Conservation (phyloP, 768 basidiomycete genomes). For the Neoboletus magnificus region DNA sequence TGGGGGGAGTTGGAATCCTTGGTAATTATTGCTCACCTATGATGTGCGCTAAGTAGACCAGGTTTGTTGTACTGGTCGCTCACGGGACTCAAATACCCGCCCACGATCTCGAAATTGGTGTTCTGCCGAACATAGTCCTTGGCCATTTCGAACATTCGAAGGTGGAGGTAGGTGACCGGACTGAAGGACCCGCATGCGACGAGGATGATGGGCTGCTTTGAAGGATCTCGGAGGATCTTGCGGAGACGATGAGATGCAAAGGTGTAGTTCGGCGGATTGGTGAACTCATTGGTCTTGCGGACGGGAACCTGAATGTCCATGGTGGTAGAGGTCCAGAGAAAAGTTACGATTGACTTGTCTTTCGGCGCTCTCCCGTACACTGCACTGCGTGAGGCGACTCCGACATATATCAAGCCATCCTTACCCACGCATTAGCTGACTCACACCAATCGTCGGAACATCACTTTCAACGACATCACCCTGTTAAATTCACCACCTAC, state of each 20-base stretch:
- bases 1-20: background rate
- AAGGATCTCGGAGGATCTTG: constrained; percentile 53
- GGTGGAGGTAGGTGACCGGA: constrained; percentile 94
- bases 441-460: background rate
- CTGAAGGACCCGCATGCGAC: constrained; percentile 98
- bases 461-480: background rate
- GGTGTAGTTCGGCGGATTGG: constrained; percentile 60
- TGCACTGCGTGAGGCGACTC: background rate
- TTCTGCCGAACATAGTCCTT: constrained; percentile 92
- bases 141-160: constrained; percentile 99
- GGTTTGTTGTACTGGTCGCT: constrained; percentile 96
- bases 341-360: background rate
- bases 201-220: constrained; percentile 84
- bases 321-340: constrained; percentile 13
- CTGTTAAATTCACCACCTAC: background rate
- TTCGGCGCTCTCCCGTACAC: background rate
- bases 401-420: constrained; percentile 13
- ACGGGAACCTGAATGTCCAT: constrained; percentile 24
- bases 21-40: constrained; percentile 63
- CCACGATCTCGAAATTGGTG: constrained; percentile 90
- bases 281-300: constrained; percentile 40
- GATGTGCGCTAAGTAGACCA: constrained; percentile 81
- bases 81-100: constrained; percentile 95
- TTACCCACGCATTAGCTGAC: constrained; percentile 19
- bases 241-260: constrained; percentile 67